These are phyloP conservation scores for Lactarius deliciosus DNA, from an alignment of 768 basidiomycete species.

Conservation along the genomic window DNA sequence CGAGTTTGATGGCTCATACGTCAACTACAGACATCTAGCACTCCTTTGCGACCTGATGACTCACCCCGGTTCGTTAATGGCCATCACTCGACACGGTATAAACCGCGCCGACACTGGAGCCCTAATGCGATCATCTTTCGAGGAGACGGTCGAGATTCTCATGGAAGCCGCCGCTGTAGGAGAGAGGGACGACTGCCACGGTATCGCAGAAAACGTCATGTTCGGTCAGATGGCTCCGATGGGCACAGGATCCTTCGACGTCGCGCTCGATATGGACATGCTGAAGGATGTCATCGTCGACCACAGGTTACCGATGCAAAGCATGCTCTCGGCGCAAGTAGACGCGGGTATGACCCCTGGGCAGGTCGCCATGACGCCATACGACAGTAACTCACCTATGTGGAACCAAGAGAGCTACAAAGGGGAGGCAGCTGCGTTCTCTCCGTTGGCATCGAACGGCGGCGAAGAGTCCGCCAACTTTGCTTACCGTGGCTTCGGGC, in stretches of 20 bases:
- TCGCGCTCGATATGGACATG: slow-evolving; percentile 96
- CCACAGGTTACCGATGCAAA: slow-evolving; percentile 85
- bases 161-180: slow-evolving; percentile 99
- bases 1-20: slow-evolving; percentile 99
- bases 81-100: slow-evolving; percentile 99
- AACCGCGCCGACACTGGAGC: slow-evolving; percentile 99
- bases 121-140: slow-evolving; percentile 97
- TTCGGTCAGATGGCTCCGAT: slow-evolving; percentile 99
- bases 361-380: slow-evolving; percentile 94
- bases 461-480: slow-evolving; percentile 82
- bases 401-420: slow-evolving; percentile 75
- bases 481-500: slow-evolving; percentile 74
- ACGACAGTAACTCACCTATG: slow-evolving; percentile 87
- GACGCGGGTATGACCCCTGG: slow-evolving; percentile 92
- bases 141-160: slow-evolving; percentile 98
- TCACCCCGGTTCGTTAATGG: slow-evolving; percentile 91
- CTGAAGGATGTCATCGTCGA: slow-evolving; percentile 98
- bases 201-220: slow-evolving; percentile 98
- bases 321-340: slow-evolving; percentile 70
- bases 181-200: slow-evolving; percentile 97
- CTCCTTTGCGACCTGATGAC: slow-evolving; percentile 99
- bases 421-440: slow-evolving; percentile 88
- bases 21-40: slow-evolving; percentile 96
- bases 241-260: slow-evolving; percentile 97
- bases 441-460: slow-evolving; percentile 82